Conservation (phyloP, 495 filamentous ascomycete species). For the Hypoxylon trugodes region DNA sequence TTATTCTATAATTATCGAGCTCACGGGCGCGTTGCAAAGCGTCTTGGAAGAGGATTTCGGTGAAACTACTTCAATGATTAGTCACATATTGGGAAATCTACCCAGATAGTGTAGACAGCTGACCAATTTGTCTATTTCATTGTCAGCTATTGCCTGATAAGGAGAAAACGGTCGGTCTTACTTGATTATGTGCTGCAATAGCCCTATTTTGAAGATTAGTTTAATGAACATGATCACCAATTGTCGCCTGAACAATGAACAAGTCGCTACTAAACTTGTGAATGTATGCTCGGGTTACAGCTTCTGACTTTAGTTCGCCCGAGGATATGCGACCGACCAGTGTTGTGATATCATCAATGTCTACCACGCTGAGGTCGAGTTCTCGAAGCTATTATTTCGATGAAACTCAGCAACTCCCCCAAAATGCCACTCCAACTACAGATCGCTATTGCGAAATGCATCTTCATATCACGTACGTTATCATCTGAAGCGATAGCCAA, state of each 20-base stretch:
- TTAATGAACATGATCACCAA: neutral
- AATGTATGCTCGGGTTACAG: conserved; percentile 57
- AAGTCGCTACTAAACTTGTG: conserved; percentile 49
- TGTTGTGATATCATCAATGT: conserved; percentile 49
- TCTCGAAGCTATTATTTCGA: conserved; percentile 14
- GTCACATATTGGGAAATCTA: neutral
- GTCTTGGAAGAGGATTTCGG: conserved; percentile 66
- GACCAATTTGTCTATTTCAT: conserved; percentile 54
- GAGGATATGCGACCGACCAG: conserved; percentile 48
- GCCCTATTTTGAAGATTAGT: conserved; percentile 22
- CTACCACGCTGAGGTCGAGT: conserved; percentile 47
- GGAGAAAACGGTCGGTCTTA: conserved; percentile 8
- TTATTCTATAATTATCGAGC: conserved; percentile 64
- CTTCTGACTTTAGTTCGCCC: conserved; percentile 54
- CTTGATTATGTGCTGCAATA: conserved; percentile 39
- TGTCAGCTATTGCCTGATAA: neutral
- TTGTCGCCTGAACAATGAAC: conserved; percentile 8
- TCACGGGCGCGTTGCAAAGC: conserved; percentile 66
- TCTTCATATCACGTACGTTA: conserved; percentile 13
- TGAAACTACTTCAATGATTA: conserved; percentile 59
- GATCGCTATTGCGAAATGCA: neutral
- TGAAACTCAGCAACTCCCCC: conserved; percentile 24
- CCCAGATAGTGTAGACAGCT: conserved; percentile 18
- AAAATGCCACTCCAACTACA: neutral
- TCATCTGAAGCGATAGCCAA: conserved; percentile 17